These are phyloP conservation scores for Coccomyxa subellipsoidea DNA, from an alignment of 163 green algal species.

Conservation along the genomic window DNA sequence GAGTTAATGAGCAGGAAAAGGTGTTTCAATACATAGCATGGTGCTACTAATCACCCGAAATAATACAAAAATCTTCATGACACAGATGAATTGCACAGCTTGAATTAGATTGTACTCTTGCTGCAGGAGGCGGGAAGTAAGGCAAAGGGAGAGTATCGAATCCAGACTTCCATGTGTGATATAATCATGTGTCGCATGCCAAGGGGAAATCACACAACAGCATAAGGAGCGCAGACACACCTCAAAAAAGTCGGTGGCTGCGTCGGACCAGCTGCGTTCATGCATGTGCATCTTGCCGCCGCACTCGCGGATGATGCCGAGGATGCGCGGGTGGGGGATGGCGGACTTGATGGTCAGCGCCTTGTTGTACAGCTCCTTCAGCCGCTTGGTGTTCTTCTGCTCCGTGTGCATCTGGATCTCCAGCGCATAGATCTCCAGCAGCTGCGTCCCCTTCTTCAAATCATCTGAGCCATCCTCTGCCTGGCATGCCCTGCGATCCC, in stretches of 20 bases:
- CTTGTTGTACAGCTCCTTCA: conserved; percentile 83
- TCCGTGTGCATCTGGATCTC: conserved; percentile 93
- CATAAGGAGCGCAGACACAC: too few species aligned
- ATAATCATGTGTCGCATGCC: too few species aligned
- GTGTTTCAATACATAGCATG: too few species aligned
- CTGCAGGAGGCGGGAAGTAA: too few species aligned
- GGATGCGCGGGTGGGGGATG: conserved; percentile 96
- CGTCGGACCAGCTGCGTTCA: conserved; percentile 81
- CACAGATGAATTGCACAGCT: too few species aligned
- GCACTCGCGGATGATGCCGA: conserved; percentile 96
- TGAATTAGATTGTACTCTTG: too few species aligned
- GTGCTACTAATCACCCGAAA: too few species aligned
- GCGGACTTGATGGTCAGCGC: conserved; percentile 86
- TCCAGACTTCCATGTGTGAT: too few species aligned
- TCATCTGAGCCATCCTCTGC: conserved; percentile 85
- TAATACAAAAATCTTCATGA: too few species aligned
- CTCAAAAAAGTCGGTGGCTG: conserved; percentile 98
- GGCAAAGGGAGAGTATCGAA: too few species aligned
- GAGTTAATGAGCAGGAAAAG: too few species aligned
- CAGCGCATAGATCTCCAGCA: conserved; percentile 97
- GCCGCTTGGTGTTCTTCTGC: conserved; percentile 71
- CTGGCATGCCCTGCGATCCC: conserved; percentile 56
- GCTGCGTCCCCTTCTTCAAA: conserved; percentile 95
- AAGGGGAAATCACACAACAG: not conserved
- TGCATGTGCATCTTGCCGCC: conserved; percentile 98